Base-by-base conservation (phyloP, 306 rosid species). In the Lathyrus aphaca region DNA sequence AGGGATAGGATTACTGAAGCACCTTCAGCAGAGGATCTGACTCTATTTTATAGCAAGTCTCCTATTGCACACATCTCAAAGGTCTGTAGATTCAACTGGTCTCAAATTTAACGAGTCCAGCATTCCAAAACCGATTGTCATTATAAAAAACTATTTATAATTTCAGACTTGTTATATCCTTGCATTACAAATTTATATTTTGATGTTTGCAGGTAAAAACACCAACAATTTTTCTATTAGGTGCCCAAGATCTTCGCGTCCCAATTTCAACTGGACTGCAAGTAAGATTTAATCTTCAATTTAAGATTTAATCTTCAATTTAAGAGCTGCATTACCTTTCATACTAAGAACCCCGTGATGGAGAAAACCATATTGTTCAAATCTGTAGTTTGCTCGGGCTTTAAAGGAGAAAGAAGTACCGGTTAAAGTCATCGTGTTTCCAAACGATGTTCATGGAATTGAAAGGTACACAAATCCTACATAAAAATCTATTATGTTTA, bases 231-330 rank as follows among this genome's bases (percentile, higher is more conserved):
- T 87, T 94, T 69, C 92, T 94, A 32, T 69, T 94, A 71, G 98
- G 97, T 43, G 97, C 98, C 10, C 74, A 90, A 81, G 98, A 94
- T 86, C 91, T 88, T 53, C 97, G 97, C 3, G 95, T 94, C 77
- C 89, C 90, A 38, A 73, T 80, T 73, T 73, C 80, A 0, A 76
- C 75, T 58, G 87, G 87, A 76, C 55, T 80, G 10, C 87, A 83
- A 53, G 87, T 83, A 73, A 69, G 87, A 43, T 74, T 46, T 64
- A 10, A 65, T 56, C 68, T 53, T 72, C 21, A 37, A 18, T 46
- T 67, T 19, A 16, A 25, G 45, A 58, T n/a, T 51, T 64, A 10
- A 65, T 56, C 68, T 53, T 72, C 21, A 37, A 18, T 46, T 67
- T 19, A 16, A 25, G 45, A 58, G 42, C 48, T 53, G 48, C 35